Percentiles rank a stretch among this genome's conserved stretches.
Conservation (phyloP, 192 early-diverging fungal species). For the Backusella westeae region DNA sequence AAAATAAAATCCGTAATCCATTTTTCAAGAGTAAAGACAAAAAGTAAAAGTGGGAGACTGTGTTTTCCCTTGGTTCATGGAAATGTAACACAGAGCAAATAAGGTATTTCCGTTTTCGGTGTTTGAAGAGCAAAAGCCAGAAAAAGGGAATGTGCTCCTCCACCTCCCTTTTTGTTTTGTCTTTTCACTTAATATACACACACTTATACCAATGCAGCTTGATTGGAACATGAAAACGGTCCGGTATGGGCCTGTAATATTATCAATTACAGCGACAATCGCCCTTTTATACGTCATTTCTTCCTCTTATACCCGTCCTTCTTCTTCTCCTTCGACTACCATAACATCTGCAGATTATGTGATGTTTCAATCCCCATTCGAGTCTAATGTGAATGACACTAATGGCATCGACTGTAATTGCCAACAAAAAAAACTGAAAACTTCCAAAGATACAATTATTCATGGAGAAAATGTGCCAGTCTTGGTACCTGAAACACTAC, state of each 20-base stretch:
- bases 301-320: background rate
- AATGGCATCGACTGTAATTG: background rate
- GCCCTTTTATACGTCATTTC: background rate
- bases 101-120: background rate
- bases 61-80: background rate
- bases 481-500: conserved; percentile 19
- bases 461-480: conserved; percentile 7
- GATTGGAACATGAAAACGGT: background rate
- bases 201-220: background rate
- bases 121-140: background rate
- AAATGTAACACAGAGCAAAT: background rate
- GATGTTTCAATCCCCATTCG: background rate
- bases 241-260: background rate
- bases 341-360: conserved; percentile 9
- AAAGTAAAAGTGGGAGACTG: background rate
- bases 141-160: background rate
- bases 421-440: background rate
- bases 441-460: background rate
- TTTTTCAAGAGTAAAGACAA: background rate
- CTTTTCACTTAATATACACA: background rate
- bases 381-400: background rate
- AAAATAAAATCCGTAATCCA: background rate
- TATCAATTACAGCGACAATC: background rate
- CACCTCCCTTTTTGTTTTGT: too few species aligned
- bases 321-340: background rate